Evolutionary conservation across 495 filamentous ascomycete species (phyloP), one percentile per base, ranked within the genome.

Genomic region (Cryomyces minteri): DNA sequence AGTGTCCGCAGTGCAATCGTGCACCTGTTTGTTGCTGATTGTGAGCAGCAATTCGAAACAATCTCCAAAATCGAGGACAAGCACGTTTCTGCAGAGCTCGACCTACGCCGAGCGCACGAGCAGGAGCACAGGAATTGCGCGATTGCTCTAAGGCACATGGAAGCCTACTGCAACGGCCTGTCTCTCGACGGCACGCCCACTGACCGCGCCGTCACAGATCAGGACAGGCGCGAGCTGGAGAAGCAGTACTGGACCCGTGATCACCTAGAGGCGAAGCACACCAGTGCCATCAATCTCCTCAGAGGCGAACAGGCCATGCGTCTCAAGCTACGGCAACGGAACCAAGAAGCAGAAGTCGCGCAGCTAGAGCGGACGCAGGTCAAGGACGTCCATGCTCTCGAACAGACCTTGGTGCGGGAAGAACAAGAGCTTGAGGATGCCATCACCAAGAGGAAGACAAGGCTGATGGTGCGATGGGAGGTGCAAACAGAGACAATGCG

Each of bases 61-160:
- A 65, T 74, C 34, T 59, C 68, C 31, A 71, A 75, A 40, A 70
- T 84, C 32, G 82, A 87, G 58, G 81, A 84, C 53, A 71, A 79
- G 8, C 82, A 87, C 56, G 70, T 85, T 10, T 66, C 69, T n/a
- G 73, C 75, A 3, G 82, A 87, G 62, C 76, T 84, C 49, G 71
- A 77, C 52, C 51, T 78, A 41, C 64, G 65, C 4, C 54, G 52
- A 7, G 54, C 52, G 4, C 60, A 74, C 6, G 67, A 70, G 40
- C 70, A 74, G 45, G 66, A 67, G 38, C 66, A 72, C 50, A 62
- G 66, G 43, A 78, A 75, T 48, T 75, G 82, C 4, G 61, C 69
- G n/a, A 76, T 80, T 12, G 76, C 79, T 37, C 71, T 87, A 32
- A 75, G 75, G 53, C 72, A 87, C 47, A 85, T 87, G 82, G 81